These are phyloP conservation scores for Nitzschia putrida DNA, from an alignment of 108 stramenopile genomes.

Conservation along the genomic window DNA sequence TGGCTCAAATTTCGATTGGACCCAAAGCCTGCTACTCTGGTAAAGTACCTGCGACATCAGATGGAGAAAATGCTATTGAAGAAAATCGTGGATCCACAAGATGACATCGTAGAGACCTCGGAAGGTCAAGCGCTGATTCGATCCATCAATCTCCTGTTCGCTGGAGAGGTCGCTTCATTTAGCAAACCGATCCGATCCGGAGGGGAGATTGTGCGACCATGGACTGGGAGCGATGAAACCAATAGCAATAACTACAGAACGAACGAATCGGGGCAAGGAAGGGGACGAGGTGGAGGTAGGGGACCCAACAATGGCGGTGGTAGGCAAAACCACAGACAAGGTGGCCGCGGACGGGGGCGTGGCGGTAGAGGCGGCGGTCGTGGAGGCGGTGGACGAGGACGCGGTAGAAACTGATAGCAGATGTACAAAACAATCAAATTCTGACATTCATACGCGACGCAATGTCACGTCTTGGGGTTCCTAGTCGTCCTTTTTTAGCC, in stretches of 20 bases:
- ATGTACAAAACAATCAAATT: too few relatives aligned
- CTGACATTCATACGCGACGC: too few relatives aligned
- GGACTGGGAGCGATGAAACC: conserved; percentile 32
- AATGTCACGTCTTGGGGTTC: too few relatives aligned
- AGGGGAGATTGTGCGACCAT: conserved; percentile 46
- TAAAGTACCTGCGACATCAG: conserved; percentile 62
- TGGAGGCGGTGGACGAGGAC: conserved; percentile 1
- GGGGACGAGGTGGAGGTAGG: conserved; percentile 32
- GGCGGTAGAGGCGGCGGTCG: conserved; percentile 13
- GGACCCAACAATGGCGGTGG: conserved; percentile 13
- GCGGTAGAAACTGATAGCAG: not conserved
- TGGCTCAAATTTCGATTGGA: conserved; percentile 66
- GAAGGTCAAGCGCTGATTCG: conserved; percentile 62
- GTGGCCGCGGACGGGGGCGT: conserved; percentile 10
- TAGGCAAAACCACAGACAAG: not conserved
- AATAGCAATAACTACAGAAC: not conserved
- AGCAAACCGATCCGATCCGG: conserved; percentile 33
- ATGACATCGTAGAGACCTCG: conserved; percentile 43
- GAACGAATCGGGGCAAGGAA: not conserved
- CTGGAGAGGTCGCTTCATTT: conserved; percentile 18
- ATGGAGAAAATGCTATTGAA: conserved; percentile 64
- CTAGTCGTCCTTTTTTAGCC: conserved; percentile 8
- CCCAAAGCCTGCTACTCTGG: conserved; percentile 68
- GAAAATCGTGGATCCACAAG: conserved; percentile 64
- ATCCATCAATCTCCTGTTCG: conserved; percentile 52